Conservation (phyloP, 1,139 yeast species). For the Suhomyces choctaworum region DNA sequence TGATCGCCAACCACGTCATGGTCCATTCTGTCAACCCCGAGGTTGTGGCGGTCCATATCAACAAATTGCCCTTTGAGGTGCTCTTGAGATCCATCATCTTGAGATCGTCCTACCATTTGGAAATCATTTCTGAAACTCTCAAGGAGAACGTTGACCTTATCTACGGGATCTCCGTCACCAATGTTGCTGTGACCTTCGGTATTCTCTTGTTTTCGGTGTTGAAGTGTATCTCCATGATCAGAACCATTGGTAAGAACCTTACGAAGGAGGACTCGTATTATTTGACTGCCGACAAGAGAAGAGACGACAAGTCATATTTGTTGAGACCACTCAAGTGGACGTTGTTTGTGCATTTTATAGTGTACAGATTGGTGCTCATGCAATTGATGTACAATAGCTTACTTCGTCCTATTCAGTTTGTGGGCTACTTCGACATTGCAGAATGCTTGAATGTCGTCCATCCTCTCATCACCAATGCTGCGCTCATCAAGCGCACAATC, state of each 20-base stretch:
- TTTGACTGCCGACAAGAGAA: conserved; percentile 9
- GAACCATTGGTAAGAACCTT: conserved; percentile 1
- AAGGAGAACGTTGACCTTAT: conserved; percentile 3
- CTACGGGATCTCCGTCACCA: conserved; percentile 7
- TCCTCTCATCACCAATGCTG: conserved; percentile 5
- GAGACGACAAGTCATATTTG: conserved; percentile 10
- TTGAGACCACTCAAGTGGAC: conserved; percentile 12
- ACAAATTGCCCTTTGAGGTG: conserved; percentile 8
- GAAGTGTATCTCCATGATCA: conserved; percentile 4
- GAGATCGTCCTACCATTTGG: conserved; percentile 7
- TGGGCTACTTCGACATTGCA: conserved; percentile 15
- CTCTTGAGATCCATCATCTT: conserved; percentile 9
- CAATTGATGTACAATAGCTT: conserved; percentile 8
- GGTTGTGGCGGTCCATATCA: conserved; percentile 6
- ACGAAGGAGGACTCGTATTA: conserved; percentile 5
- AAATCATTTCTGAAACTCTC: conserved; percentile 4
- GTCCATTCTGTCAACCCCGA: conserved; percentile 4
- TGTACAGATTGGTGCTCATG: conserved; percentile 12
- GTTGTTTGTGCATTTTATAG: conserved; percentile 13
- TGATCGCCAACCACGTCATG: conserved; percentile 8
- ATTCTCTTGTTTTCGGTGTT: conserved; percentile 4
- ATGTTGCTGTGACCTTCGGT: conserved; percentile 6
- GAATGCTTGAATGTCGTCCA: conserved; percentile 14
- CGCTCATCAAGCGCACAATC: conserved; percentile 4
- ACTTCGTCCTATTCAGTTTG: conserved; percentile 11